Conservation (phyloP, 2,329 filamentous ascomycete genomes). For the Microcyclospora pomicola region DNA sequence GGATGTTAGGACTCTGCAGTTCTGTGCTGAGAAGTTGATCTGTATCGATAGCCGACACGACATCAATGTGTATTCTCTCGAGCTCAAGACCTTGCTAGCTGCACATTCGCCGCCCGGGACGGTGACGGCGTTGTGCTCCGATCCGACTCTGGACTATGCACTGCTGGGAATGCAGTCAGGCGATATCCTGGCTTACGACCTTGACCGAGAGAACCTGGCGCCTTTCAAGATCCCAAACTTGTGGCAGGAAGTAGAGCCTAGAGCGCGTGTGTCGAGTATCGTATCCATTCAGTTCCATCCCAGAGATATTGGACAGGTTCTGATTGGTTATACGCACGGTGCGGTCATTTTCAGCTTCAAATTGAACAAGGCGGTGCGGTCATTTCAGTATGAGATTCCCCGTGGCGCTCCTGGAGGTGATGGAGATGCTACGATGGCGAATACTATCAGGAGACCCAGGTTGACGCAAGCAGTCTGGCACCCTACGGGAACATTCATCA, state of each 20-base stretch:
- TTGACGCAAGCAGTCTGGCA: conserved; percentile 85
- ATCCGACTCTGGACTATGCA: conserved; percentile 87
- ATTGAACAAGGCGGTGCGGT: conserved; percentile 63
- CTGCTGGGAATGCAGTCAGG: conserved; percentile 56
- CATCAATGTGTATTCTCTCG: conserved; percentile 67
- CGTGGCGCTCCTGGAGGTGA: conserved; percentile 70
- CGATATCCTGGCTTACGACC: conserved; percentile 81
- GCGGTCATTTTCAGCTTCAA: conserved; percentile 92
- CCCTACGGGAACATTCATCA: conserved; percentile 77
- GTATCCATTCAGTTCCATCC: conserved; percentile 77
- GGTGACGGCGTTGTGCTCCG: conserved; percentile 61
- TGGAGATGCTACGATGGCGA: conserved; percentile 47
- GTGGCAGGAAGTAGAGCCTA: conserved; percentile 62
- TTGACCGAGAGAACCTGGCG: conserved; percentile 66
- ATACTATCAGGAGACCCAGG: conserved; percentile 53
- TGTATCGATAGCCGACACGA: conserved; percentile 80
- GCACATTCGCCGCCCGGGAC: conserved; percentile 64
- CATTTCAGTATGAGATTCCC: conserved; percentile 71
- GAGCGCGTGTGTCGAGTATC: conserved; percentile 49
- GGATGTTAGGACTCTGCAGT: conserved; percentile 65
- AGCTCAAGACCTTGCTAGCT: conserved; percentile 50
- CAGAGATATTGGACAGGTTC: conserved; percentile 75
- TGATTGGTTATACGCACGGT: conserved; percentile 83
- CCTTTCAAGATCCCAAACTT: conserved; percentile 76
- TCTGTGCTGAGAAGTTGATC: conserved; percentile 73